These are phyloP conservation scores for Hyphopichia pseudoburtonii DNA, from an alignment of 1,139 yeast genomes.

Conservation along the genomic window DNA sequence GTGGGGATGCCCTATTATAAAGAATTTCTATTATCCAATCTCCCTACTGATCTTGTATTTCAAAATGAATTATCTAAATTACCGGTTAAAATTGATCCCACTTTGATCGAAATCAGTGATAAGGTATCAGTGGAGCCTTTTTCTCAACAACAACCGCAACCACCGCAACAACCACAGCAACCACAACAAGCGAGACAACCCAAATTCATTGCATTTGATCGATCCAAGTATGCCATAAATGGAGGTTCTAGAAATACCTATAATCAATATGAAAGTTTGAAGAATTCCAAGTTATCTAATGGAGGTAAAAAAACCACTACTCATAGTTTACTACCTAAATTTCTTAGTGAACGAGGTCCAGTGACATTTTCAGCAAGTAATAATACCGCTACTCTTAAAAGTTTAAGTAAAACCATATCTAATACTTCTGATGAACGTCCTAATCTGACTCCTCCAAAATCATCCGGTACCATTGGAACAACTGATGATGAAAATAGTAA, in stretches of 20 bases:
- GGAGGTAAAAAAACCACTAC: slow-evolving; percentile 24
- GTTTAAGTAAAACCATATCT: slow-evolving; percentile 11
- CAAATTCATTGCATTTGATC: slow-evolving; percentile 48
- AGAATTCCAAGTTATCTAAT: slow-evolving; percentile 5
- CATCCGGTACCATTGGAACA: neutral
- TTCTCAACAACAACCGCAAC: neutral
- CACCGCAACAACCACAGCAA: neutral
- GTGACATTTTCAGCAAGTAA: neutral
- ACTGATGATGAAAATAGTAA: slow-evolving; percentile 6
- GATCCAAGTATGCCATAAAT: slow-evolving; percentile 45
- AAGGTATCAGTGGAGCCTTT: slow-evolving; percentile 3
- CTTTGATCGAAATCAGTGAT: slow-evolving; percentile 26
- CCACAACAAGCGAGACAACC: slow-evolving; percentile 7
- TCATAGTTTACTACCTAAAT: slow-evolving; percentile 49
- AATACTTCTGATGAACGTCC: slow-evolving; percentile 9
- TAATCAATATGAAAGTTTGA: slow-evolving; percentile 47
- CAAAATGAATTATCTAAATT: slow-evolving; percentile 51
- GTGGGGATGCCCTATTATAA: slow-evolving; percentile 89
- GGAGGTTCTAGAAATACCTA: slow-evolving; percentile 45
- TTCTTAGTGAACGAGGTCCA: slow-evolving; percentile 63
- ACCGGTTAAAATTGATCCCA: slow-evolving; percentile 46
- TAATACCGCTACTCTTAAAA: neutral
- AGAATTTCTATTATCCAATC: slow-evolving; percentile 75
- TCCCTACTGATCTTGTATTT: slow-evolving; percentile 65
- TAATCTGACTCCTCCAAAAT: neutral